Evolutionary conservation across 2,329 filamentous ascomycete species (phyloP), one percentile per base, ranked within the genome.

Genomic region (Lecanoromycetidae sp.): DNA sequence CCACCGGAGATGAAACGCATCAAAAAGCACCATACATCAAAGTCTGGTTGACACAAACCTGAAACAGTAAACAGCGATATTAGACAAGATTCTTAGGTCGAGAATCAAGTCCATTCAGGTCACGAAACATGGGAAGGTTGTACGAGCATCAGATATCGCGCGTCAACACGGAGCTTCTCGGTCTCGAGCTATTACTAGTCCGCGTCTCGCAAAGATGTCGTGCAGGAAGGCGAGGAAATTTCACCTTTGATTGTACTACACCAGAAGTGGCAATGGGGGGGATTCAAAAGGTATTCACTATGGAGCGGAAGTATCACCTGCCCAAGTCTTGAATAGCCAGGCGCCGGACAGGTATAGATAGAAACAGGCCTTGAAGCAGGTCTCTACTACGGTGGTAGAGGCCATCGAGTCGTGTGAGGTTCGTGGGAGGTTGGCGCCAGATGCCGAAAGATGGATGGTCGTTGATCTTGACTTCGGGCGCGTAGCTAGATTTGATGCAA

Each of bases 141-240:
- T 29, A 15, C 23, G 43, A 36, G 8, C 34, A 19, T 50, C 40
- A 41, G 48, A 52, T 54, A 42, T 54, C 52, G 52, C 52, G 52
- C 52, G 52, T 54, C 50, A 50, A 51, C 30, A 40, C 33, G 37
- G 43, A 30, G 46, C 15, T 17, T 12, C 7, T 19, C 27, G 30
- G 35, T 23, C 17, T 47, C 22, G 33, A 33, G 34, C 35, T 50
- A 51, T 45, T 52, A 35, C 22, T 23, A 36, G 27, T 39, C 35
- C 34, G 43, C 32, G 39, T 34, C 43, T 42, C 45, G 45, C 30
- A 32, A n/a, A 25, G 12, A 35, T 36, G 35, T 41, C 23, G 29
- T 41, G 36, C 23, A 35, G 29, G 26, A 23, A 39, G 8, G 29
- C 17, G 29, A n/a, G 17, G 38, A n/a, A 30, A 27, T 27, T 17